These are phyloP conservation scores for Mallotus japonicus DNA, from an alignment of 441 rosid genomes.

Conservation along the genomic window DNA sequence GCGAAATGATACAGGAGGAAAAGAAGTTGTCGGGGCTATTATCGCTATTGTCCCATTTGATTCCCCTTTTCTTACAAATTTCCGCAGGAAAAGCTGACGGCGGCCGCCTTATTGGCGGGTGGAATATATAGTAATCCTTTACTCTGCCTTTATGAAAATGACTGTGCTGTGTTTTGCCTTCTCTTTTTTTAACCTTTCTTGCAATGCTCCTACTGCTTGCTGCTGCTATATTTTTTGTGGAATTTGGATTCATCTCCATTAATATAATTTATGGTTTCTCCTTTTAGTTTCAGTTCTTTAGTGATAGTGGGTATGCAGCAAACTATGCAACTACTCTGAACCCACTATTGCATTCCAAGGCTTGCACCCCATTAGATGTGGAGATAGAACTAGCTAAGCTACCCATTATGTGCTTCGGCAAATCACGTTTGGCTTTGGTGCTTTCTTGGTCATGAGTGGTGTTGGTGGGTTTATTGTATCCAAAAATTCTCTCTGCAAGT, in stretches of 20 bases:
- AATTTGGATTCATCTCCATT: neutral
- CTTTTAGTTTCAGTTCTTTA: neutral
- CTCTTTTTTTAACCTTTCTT: neutral
- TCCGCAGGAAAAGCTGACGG: conserved; percentile 18
- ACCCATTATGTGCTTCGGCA: too few relatives aligned
- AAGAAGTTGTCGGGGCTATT: conserved; percentile 24
- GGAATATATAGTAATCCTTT: neutral
- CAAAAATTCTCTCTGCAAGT: too few relatives aligned
- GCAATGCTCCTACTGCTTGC: too few relatives aligned
- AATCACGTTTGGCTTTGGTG: too few relatives aligned
- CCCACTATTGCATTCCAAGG: too few relatives aligned
- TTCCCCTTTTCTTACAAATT: neutral
- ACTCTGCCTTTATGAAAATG: neutral
- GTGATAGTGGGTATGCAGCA: too few relatives aligned
- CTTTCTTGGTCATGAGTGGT: too few relatives aligned
- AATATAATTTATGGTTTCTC: neutral
- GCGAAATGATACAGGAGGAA: neutral
- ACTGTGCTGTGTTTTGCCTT: conserved; percentile 9
- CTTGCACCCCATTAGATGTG: too few relatives aligned
- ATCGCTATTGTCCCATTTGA: neutral
- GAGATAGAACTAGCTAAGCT: too few relatives aligned
- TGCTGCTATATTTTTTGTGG: neutral
- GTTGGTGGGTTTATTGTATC: too few relatives aligned
- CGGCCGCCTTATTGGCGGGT: conserved; percentile 28
- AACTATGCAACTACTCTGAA: too few relatives aligned